Percentiles rank a stretch among this genome's conserved stretches.
Evolutionary conservation across 1,284 basidiomycete species (phyloP).

Genomic region (Polyporus tsugae): DNA sequence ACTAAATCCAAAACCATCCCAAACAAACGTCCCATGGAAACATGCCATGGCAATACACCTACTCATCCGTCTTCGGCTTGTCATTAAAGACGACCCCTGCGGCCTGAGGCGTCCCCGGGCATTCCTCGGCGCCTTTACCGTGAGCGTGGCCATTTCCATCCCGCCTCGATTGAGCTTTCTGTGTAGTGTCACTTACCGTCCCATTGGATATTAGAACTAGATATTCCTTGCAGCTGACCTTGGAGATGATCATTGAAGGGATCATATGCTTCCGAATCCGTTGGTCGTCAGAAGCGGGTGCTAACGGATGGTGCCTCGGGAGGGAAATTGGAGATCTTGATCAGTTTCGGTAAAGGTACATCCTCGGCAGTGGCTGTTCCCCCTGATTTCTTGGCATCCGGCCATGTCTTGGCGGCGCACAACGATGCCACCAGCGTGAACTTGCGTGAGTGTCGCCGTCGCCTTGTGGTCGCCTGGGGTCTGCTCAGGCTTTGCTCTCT

Average conservation of each 20-base stretch:
- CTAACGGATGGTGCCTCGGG: not conserved
- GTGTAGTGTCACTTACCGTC: too few species aligned
- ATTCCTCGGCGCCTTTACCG: not conserved
- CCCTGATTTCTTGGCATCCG: conserved; percentile 10
- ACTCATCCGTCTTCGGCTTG: not conserved
- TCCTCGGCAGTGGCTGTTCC: conserved; percentile 16
- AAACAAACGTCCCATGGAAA: not conserved
- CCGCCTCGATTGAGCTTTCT: not conserved
- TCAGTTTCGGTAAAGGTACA: not conserved
- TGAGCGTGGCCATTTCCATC: not conserved
- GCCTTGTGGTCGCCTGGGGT: not conserved
- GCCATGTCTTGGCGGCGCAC: not conserved
- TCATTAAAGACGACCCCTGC: too few species aligned
- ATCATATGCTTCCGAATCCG: not conserved
- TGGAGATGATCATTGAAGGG: not conserved
- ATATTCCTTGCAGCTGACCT: not conserved
- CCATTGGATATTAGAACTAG: too few species aligned
- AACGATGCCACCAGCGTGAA: not conserved
- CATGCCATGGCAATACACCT: not conserved
- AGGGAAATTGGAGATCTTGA: conserved; percentile 2
- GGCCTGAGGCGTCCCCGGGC: not conserved
- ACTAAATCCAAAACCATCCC: too few species aligned
- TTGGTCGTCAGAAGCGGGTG: not conserved
- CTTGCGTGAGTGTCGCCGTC: too few species aligned
- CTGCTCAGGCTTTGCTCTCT: not conserved